Conservation (phyloP, 2,329 filamentous ascomycete genomes). For the Sporothrix curviconia region DNA sequence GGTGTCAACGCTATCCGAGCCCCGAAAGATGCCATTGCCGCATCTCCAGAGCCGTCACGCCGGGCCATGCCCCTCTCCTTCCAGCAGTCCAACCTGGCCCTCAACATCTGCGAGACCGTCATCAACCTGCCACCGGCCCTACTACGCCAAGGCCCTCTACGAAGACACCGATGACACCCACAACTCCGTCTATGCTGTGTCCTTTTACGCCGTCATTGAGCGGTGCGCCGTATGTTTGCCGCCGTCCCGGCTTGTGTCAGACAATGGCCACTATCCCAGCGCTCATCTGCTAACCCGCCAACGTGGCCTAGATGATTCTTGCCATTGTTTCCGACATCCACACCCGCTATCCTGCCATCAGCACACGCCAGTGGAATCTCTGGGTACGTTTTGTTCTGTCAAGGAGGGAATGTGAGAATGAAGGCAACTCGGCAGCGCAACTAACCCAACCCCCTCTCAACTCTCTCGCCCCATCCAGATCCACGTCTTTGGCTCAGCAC, state of each 20-base stretch:
- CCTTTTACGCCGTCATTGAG: slow-evolving; percentile 3
- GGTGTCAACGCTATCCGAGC: neutral
- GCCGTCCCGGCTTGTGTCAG: too few species aligned
- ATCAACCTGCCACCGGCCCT: slow-evolving; percentile 12
- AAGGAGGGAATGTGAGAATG: too few species aligned
- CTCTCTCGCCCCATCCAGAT: too few species aligned
- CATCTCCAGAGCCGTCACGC: neutral
- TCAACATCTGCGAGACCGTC: slow-evolving; percentile 3
- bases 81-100: slow-evolving; percentile 2
- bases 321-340: slow-evolving; percentile 9
- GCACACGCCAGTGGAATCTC: slow-evolving; percentile 12
- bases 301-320: slow-evolving; percentile 6
- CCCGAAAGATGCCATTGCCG: neutral
- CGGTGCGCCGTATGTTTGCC: neutral
- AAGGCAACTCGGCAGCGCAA: too few species aligned
- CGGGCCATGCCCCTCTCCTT: neutral
- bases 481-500: slow-evolving; percentile 10
- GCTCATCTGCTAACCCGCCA: too few species aligned
- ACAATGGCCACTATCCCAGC: too few species aligned
- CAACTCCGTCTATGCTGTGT: neutral
- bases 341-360: slow-evolving; percentile 7
- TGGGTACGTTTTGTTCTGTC: too few species aligned
- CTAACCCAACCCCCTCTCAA: too few species aligned
- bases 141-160: slow-evolving; percentile 12
- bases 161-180: neutral